Evolutionary conservation across 129 eudicot species (phyloP).

Genomic region (Silybum marianum): DNA sequence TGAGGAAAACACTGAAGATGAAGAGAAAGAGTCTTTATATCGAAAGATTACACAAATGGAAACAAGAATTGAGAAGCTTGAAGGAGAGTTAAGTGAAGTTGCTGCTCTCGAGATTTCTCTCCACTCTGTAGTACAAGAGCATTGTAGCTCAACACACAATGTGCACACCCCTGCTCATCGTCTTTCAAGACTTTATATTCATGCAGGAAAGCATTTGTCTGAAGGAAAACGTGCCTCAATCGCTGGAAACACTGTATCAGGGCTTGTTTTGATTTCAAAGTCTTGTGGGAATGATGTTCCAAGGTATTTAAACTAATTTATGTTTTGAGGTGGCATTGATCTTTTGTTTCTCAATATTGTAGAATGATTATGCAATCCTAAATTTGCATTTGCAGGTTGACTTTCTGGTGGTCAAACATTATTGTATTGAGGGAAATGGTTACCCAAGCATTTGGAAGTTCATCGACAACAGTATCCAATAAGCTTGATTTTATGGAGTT

Average conservation of each 20-base stretch:
- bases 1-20: slow-evolving; percentile 40
- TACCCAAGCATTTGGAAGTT: slow-evolving; percentile 60
- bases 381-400: slow-evolving; percentile 50
- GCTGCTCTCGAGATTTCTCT: slow-evolving; percentile 90
- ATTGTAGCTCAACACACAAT: slow-evolving; percentile 71
- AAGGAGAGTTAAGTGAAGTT: slow-evolving; percentile 86
- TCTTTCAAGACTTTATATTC: slow-evolving; percentile 72
- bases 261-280: slow-evolving; percentile 72
- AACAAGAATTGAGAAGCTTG: slow-evolving; percentile 69
- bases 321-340: background rate
- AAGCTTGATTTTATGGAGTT: slow-evolving; percentile 42
- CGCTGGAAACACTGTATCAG: slow-evolving; percentile 70
- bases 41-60: slow-evolving; percentile 68
- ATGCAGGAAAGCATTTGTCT: slow-evolving; percentile 66
- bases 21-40: slow-evolving; percentile 43
- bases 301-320: slow-evolving; percentile 42
- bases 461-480: slow-evolving; percentile 38
- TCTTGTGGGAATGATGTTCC: slow-evolving; percentile 88
- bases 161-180: slow-evolving; percentile 87
- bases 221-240: slow-evolving; percentile 54
- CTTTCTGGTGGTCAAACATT: slow-evolving; percentile 89
- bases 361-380: slow-evolving; percentile 4
- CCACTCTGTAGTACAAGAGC: slow-evolving; percentile 80
- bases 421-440: slow-evolving; percentile 71
- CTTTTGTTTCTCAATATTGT: background rate